phyloP scores from a whole-genome alignment of 179 eudicot genomes.

The Patellifolia procumbens region DNA sequence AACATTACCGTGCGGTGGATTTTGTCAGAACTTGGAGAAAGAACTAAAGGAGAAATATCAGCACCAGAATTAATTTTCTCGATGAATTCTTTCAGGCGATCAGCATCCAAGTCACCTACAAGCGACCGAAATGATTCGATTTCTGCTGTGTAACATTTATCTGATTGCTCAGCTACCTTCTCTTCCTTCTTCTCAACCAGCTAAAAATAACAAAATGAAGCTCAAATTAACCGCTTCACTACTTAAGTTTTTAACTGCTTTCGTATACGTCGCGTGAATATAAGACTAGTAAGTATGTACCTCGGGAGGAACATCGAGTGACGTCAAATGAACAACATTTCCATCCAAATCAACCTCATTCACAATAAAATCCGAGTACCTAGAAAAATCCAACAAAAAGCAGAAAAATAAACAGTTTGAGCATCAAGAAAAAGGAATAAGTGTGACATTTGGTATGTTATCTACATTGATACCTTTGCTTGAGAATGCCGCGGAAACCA shows the following conservation, averaged over 20 bases:
- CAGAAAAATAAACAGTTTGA: neutral
- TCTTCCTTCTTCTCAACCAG: constrained; percentile 58
- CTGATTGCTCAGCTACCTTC: constrained; percentile 42
- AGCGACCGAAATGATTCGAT: constrained; percentile 70
- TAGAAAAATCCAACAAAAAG: constrained; percentile 4
- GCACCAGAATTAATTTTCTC: constrained; percentile 54
- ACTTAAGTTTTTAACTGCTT: no score
- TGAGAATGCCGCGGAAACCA: constrained; percentile 90
- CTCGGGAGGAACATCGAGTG: constrained; percentile 67
- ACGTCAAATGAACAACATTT: constrained; percentile 80
- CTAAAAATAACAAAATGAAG: constrained; percentile 32
- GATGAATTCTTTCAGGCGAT: constrained; percentile 53
- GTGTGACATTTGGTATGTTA: neutral
- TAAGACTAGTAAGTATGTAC: constrained; percentile 32
- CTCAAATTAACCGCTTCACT: no score
- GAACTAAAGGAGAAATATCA: constrained; percentile 53
- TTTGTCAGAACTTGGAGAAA: constrained; percentile 86
- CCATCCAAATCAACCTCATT: constrained; percentile 95
- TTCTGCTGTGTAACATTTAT: constrained; percentile 57
- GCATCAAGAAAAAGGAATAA: neutral
- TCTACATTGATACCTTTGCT: constrained; percentile 60
- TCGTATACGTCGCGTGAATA: no score
- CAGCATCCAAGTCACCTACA: constrained; percentile 76
- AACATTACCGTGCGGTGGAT: constrained; percentile 73
- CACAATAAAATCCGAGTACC: constrained; percentile 96